Base-by-base conservation (phyloP, 768 basidiomycete genomes). In the Mycena crocata region DNA sequence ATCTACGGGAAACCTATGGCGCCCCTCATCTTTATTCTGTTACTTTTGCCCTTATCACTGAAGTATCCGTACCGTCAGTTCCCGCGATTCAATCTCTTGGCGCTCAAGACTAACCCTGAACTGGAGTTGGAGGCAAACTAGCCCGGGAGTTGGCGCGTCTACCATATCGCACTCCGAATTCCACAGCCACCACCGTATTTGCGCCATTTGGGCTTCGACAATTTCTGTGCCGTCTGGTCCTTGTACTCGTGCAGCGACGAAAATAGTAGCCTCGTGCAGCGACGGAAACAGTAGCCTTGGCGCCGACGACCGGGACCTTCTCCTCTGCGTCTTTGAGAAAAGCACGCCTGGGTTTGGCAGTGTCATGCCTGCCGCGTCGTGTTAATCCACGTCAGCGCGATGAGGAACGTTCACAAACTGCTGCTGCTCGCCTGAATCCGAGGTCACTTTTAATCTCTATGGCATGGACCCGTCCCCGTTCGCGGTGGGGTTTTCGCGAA, bases 351-450 rank as follows among this genome's bases (percentile, higher is more conserved):
- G 57, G 8, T 26, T 52, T 34, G 46, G 51, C 19, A 35, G 51
- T 15, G 42, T 32, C 46, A 34, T 28, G 21, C 5, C 46, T 12
- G 28, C 32, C 42, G 46, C 15, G 14, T 54, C 17, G 45, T 63
- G 2, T 67, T 67, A 44, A 51, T 67, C n/a, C 66, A 67, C 32
- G 66, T 63, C 34, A 49, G 55, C 6, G 66, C 61, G 19, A 34
- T 67, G 17, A 2, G 10, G 23, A 46, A 37, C 14, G 19, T 67
- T 1, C 61, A 63, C 50, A 30, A 45, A 0, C 28, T 67, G 1
- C 66, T 61, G 4, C 48, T 26, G 28, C 42, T 67, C 66, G 66
- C 24, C 35, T 32, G 7, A 40, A 57, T 9, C 61, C 2, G 51
- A 63, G 10, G 42, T 67, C 9, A 55, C 42, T 0, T 63, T 67